Evolutionary conservation across 1,284 basidiomycete genomes (phyloP).

Genomic region (Phlebopus sp.): DNA sequence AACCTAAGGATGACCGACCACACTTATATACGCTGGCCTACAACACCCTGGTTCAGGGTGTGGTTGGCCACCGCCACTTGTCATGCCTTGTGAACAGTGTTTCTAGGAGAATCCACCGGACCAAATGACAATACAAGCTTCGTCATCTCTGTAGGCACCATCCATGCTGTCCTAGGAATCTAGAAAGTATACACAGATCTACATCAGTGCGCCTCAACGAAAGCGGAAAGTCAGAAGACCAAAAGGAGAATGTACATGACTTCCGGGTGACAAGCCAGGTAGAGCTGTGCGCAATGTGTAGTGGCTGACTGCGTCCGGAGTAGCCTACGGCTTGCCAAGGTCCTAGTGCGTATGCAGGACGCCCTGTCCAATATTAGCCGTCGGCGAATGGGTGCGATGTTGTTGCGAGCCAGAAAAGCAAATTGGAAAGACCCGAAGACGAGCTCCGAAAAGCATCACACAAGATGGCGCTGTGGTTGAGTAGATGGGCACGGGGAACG

Average conservation of each 20-base stretch:
- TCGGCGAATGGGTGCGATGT: background rate
- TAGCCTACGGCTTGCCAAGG: background rate
- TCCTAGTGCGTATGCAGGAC: background rate
- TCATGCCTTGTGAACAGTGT: background rate
- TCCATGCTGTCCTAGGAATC: constrained; percentile 2
- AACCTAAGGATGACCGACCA: background rate
- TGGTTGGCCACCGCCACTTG: constrained; percentile 6
- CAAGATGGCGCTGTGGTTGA: background rate
- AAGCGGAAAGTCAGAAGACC: background rate
- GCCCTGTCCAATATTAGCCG: constrained; percentile 1
- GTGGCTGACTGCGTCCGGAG: background rate
- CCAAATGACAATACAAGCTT: constrained; percentile 4
- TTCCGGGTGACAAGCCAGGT: background rate
- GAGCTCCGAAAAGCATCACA: constrained; percentile 2
- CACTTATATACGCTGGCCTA: constrained; percentile 18
- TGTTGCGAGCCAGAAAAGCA: background rate
- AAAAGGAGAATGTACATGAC: constrained; percentile 7
- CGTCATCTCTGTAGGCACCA: constrained; percentile 13
- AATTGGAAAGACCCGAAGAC: background rate
- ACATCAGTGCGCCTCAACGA: background rate
- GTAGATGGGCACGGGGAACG: background rate
- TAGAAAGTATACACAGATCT: constrained; percentile 10
- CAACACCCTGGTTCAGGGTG: background rate
- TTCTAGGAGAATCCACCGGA: background rate
- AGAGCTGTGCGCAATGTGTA: constrained; percentile 1